These are phyloP conservation scores for Alloteropsis semialata DNA, from an alignment of 176 grass and related monocot species.

Conservation along the genomic window DNA sequence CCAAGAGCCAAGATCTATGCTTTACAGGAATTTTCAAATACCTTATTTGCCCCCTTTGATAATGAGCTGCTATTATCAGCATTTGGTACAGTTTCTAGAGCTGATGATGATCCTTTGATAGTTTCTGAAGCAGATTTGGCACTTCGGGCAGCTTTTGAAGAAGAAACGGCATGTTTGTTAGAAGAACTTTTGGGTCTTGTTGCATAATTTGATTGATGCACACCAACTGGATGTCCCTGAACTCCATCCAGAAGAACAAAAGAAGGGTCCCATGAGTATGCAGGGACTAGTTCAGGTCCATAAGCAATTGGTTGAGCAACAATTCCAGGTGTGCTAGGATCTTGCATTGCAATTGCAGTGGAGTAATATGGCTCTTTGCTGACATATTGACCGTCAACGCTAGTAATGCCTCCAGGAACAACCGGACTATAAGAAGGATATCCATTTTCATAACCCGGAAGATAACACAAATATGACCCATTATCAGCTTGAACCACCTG, in stretches of 20 bases:
- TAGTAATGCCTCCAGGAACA: constrained; percentile 46
- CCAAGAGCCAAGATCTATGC: constrained; percentile 7
- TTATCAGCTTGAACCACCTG: constrained; percentile 81
- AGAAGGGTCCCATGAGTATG: constrained; percentile 71
- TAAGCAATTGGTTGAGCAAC: constrained; percentile 58
- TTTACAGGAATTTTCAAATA: constrained; percentile 43
- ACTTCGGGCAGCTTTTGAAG: constrained; percentile 35
- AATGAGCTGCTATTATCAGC: constrained; percentile 25
- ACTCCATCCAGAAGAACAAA: constrained; percentile 60
- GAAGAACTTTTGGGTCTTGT: constrained; percentile 43
- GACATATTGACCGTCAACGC: constrained; percentile 63
- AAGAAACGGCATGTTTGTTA: constrained; percentile 41
- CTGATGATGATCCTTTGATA: constrained; percentile 61
- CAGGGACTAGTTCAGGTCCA: constrained; percentile 56
- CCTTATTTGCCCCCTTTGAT: constrained; percentile 63
- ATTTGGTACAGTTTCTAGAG: constrained; percentile 33
- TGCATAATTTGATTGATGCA: constrained; percentile 49
- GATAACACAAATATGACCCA: constrained; percentile 65
- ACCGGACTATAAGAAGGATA: constrained; percentile 44
- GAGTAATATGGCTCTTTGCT: constrained; percentile 60
- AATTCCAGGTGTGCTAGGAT: constrained; percentile 39
- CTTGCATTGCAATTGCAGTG: constrained; percentile 40
- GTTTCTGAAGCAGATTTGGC: constrained; percentile 37
- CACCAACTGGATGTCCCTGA: constrained; percentile 55
- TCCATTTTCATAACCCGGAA: constrained; percentile 71